These are phyloP conservation scores for Tricholoma hemisulphureum DNA, from an alignment of 768 basidiomycete genomes.

Conservation along the genomic window DNA sequence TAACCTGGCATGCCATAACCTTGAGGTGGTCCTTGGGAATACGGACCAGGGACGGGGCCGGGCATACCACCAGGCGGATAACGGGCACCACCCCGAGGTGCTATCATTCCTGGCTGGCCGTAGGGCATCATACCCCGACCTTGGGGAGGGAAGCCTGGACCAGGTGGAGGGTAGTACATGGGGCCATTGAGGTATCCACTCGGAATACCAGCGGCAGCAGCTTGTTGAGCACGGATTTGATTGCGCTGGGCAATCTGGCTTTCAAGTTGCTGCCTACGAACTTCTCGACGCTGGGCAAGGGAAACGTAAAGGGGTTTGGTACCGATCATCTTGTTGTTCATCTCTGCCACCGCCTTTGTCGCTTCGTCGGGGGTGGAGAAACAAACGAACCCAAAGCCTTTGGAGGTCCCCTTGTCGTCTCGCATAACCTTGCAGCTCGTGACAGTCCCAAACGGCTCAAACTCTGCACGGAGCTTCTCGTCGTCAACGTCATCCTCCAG, in stretches of 20 bases:
- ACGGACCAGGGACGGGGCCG: conserved; percentile 67
- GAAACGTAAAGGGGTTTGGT: conserved; percentile 98
- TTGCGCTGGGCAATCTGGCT: conserved; percentile 98
- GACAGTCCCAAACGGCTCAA: conserved; percentile 95
- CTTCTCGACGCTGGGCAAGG: conserved; percentile 96
- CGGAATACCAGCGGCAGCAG: conserved; percentile 82
- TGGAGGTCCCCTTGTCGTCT: conserved; percentile 89
- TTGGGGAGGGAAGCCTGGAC: conserved; percentile 80
- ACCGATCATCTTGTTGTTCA: conserved; percentile 99
- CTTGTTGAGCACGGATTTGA: conserved; percentile 96
- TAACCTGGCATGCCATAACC: conserved; percentile 71
- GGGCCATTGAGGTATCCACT: conserved; percentile 81
- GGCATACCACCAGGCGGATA: conserved; percentile 57
- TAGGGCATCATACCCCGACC: conserved; percentile 80
- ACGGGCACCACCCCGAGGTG: conserved; percentile 65
- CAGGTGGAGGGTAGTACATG: conserved; percentile 84
- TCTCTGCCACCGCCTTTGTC: conserved; percentile 98
- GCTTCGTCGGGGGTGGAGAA: conserved; percentile 98
- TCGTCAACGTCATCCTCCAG: conserved; percentile 97
- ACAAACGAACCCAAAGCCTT: conserved; percentile 99
- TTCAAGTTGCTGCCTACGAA: conserved; percentile 97
- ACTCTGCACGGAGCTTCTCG: conserved; percentile 93
- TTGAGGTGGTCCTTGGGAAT: conserved; percentile 68
- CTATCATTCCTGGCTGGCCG: conserved; percentile 82
- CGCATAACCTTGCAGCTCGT: conserved; percentile 99